Evolutionary conservation across 768 basidiomycete genomes (phyloP).

Genomic region (Sarcodon sp.): DNA sequence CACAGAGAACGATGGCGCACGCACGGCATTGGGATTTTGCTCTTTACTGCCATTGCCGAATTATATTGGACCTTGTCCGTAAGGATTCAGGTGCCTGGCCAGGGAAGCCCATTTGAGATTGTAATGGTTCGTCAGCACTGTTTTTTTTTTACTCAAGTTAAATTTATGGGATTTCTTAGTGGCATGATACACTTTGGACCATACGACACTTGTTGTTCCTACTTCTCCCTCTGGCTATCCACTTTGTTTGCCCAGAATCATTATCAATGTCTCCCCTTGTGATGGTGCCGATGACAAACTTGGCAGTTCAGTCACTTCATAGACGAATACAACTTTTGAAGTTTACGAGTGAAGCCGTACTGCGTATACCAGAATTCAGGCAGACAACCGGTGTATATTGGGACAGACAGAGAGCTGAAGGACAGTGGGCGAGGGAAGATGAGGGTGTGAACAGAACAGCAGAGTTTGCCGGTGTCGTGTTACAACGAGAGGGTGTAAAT

Average conservation of each 20-base stretch:
- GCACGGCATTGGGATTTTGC: constrained; percentile 32
- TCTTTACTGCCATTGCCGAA: constrained; percentile 37
- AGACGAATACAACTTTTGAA: constrained; percentile 24
- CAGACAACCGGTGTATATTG: constrained; percentile 41
- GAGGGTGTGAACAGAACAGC: constrained; percentile 33
- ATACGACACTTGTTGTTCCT: constrained; percentile 48
- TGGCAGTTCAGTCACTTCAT: constrained; percentile 29
- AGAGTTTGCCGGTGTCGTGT: constrained; percentile 27
- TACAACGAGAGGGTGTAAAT: constrained; percentile 15
- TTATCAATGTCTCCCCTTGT: constrained; percentile 18
- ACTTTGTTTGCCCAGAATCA: constrained; percentile 24
- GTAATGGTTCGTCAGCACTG: constrained; percentile 20
- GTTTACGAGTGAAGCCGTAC: constrained; percentile 40
- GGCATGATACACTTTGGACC: constrained; percentile 48
- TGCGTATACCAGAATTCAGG: constrained; percentile 38
- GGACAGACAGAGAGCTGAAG: constrained; percentile 39
- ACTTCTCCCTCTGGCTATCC: constrained; percentile 36
- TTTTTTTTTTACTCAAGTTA: background rate
- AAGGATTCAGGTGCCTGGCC: constrained; percentile 28
- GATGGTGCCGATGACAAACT: background rate
- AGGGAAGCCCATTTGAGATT: constrained; percentile 21
- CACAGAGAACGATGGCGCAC: constrained; percentile 31
- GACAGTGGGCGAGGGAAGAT: constrained; percentile 34
- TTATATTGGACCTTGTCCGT: constrained; percentile 37
- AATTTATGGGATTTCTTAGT: constrained; percentile 22